Base-by-base conservation (phyloP, 257 asterid genomes). In the Salvia hispanica region DNA sequence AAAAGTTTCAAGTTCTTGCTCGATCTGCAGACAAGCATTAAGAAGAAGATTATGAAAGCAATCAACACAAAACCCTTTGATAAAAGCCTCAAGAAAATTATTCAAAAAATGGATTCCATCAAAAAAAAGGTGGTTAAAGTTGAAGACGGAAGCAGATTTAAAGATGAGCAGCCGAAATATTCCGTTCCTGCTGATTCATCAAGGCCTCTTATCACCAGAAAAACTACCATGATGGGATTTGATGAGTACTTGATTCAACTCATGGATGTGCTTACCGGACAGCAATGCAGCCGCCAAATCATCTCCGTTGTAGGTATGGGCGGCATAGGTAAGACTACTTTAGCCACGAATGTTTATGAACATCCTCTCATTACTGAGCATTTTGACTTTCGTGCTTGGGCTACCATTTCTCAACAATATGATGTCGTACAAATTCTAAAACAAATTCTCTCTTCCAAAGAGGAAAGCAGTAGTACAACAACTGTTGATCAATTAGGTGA, bases 231-330 rank as follows among this genome's bases (percentile, higher is more conserved):
- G 58, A 66, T 69, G 50, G 74, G 74, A 69, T 69, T 48, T 58
- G 60, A 70, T 4, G 61, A 4, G 6, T 51, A 70, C 67, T 36
- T 58, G 60, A 0, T 6, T 8, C 31, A 58, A 12, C 21, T 69
- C 0, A 16, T 6, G 52, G 67, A 47, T 47, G 50, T 34, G 42
- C 66, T 69, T 15, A 46, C 60, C 2, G 52, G 67, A 12, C 59
- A 47, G 3, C 25, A 15, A 33, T 11, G 40, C 1, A 46, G 39
- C 16, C 66, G 9, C 43, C 46, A 33, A 3, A 44, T 58, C 48
- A 16, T 68, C 58, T 45, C 66, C 6, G 45, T 68, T 11, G 66
- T 34, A 1, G 73, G 73, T n/a, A 68, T 68, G 73, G 73, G 66
- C 2, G 73, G 73, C 11, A 37, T 51, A 1, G 58, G 67, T 58